Conservation (phyloP, 805 yeast species). For the Yamadazyma ubonensis region DNA sequence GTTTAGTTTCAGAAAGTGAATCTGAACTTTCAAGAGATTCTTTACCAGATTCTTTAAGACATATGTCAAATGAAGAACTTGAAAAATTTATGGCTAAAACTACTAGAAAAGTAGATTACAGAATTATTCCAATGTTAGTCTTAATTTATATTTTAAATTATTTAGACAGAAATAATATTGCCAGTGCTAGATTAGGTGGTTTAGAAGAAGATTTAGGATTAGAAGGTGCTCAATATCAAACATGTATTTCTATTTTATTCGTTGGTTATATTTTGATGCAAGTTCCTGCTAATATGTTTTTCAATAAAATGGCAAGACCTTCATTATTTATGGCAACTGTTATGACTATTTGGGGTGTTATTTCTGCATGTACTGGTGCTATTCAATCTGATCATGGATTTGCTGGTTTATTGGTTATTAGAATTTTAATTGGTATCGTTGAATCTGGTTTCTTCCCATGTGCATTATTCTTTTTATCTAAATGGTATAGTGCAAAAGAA, state of each 20-base stretch:
- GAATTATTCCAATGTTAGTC: conserved; percentile 51
- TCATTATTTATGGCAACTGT: conserved; percentile 48
- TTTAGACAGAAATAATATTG: conserved; percentile 53
- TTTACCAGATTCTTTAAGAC: conserved; percentile 33
- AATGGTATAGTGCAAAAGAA: conserved; percentile 55
- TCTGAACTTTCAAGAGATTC: conserved; percentile 2
- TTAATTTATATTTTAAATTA: conserved; percentile 52
- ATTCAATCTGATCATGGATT: conserved; percentile 32
- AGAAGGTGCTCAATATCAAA: conserved; percentile 45
- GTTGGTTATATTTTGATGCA: conserved; percentile 43
- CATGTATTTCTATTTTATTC: conserved; percentile 51
- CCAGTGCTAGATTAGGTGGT: conserved; percentile 54
- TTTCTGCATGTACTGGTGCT: conserved; percentile 49
- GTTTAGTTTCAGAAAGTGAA: not conserved
- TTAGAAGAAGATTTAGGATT: conserved; percentile 44
- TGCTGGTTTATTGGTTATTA: conserved; percentile 44
- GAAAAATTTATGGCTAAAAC: conserved; percentile 42
- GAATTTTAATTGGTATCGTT: conserved; percentile 48
- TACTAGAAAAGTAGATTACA: conserved; percentile 46
- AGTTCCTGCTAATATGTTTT: conserved; percentile 47
- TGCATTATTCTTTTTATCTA: conserved; percentile 49
- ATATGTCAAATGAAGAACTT: conserved; percentile 42
- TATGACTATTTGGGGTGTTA: conserved; percentile 52
- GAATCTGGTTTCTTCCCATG: conserved; percentile 50
- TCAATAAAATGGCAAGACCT: conserved; percentile 49